Base-by-base conservation (phyloP, 106 monocot genomes). In the Acorus calamus region DNA sequence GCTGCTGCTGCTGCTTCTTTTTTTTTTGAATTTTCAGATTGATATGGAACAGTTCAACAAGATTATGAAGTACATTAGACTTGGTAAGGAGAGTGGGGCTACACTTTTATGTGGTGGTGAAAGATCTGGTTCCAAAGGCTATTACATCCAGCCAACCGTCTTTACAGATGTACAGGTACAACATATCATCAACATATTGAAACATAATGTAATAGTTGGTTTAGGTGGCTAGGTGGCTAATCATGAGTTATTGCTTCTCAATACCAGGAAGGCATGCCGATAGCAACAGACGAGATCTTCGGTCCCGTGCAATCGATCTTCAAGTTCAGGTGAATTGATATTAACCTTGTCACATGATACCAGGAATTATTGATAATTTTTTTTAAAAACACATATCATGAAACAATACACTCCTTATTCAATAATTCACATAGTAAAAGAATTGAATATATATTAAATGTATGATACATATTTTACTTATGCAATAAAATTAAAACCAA, bases 301-400 rank as follows among this genome's bases (percentile, higher is more conserved):
- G 93, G 93, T 52, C 93, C 93, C 5, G 93, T 94, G 49, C 93
- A 94, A 58, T 76, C 89, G 4, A 89, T 94, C 42, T 77, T 94
- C 49, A 94, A 94, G 66, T 94, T 94, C 84, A 89, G 71, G 93
- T 89, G 41, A 86, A 80, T 83, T 44, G 45, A 53, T n/a, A 42
- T 6, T 45, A 49, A 13, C 8, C 8, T 3, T 49, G 5, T 48
- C 5, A 64, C n/a, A 6, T 64, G 14, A 28, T 28, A 28, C 28
- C 28, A 28, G 28, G 28, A 28, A 28, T 28, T 28, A 28, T 28
- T 28, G 28, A 28, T 28, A 28, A 28, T 0, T 28, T 1, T 1
- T 1, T 28, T 28, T 28, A 0, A 28, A 28, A 28, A 0, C 28
- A 28, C 28, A 28, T 28, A 28, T 28, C 28, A 28, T 28, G 28